These are phyloP conservation scores for Exserohilum rostratum DNA, from an alignment of 2,329 filamentous ascomycete species.

Conservation along the genomic window DNA sequence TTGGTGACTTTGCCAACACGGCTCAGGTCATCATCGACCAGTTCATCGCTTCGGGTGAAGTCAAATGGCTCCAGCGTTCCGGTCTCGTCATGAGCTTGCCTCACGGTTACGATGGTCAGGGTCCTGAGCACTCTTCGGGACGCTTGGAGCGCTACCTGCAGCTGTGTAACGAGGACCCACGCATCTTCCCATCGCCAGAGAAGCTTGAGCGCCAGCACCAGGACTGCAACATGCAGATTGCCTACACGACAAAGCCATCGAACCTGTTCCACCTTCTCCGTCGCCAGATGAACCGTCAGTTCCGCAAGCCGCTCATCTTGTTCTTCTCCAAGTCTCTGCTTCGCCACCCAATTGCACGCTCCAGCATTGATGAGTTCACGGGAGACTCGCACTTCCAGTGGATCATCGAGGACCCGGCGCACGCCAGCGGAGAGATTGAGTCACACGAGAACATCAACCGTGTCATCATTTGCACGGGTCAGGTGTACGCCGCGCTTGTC, in stretches of 20 bases:
- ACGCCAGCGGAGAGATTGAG: conserved; percentile 76
- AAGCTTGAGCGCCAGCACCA: conserved; percentile 97
- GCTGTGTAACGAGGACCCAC: conserved; percentile 95
- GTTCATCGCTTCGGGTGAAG: conserved; percentile 96
- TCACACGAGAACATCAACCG: conserved; percentile 86
- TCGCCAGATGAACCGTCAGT: conserved; percentile 98
- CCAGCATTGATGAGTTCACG: conserved; percentile 86
- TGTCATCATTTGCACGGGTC: conserved; percentile 91
- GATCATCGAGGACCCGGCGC: conserved; percentile 91
- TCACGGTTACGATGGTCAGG: conserved; percentile 97
- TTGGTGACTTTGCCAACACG: conserved; percentile 99
- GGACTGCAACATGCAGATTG: conserved; percentile 99
- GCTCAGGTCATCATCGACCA: conserved; percentile 99
- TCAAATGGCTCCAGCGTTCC: conserved; percentile 98
- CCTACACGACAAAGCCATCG: conserved; percentile 93
- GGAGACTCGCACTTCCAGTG: conserved; percentile 93
- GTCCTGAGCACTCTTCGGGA: conserved; percentile 96
- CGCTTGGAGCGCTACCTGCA: conserved; percentile 97
- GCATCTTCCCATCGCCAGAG: conserved; percentile 84
- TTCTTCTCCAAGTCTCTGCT: conserved; percentile 99
- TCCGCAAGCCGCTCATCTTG: conserved; percentile 95
- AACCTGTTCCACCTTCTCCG: conserved; percentile 97
- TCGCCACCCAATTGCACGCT: conserved; percentile 90
- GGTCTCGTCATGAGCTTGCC: conserved; percentile 95
- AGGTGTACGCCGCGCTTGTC: conserved; percentile 87